Percentiles rank a stretch among this genome's conserved stretches.
Conservation (phyloP, 257 asterid species). For the Solanum chiquidenum region DNA sequence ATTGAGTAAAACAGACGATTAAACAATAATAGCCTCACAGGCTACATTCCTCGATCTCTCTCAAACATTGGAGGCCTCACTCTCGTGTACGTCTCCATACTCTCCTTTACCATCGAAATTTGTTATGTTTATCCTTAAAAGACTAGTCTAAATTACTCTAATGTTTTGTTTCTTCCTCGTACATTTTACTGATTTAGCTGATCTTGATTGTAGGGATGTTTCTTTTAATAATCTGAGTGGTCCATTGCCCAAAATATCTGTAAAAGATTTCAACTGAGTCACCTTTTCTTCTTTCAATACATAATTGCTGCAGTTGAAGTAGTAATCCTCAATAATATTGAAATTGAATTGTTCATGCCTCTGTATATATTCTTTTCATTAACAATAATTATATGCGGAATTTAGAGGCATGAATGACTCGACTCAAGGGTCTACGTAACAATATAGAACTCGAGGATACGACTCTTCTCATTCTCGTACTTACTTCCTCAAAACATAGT, state of each 20-base stretch:
- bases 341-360: background rate
- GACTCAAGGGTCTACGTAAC: no score
- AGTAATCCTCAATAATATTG: background rate
- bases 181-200: background rate
- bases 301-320: background rate
- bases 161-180: background rate
- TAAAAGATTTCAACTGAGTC: conserved; percentile 63
- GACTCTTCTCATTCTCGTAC: no score
- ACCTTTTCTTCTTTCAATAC: background rate
- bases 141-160: background rate
- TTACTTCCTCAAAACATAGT: no score
- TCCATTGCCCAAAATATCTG: conserved; percentile 22
- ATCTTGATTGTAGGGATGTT: conserved; percentile 55
- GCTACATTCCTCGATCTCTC: conserved; percentile 7
- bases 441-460: no score
- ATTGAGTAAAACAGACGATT: conserved; percentile 72
- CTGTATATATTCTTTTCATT: background rate
- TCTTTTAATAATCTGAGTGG: conserved; percentile 43
- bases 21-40: conserved; percentile 77
- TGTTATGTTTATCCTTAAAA: background rate
- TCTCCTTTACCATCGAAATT: background rate
- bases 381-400: background rate
- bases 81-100: conserved; percentile 46
- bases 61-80: conserved; percentile 60
- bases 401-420: no score